Base-by-base conservation (phyloP, 2,329 filamentous ascomycete genomes). In the Drechslerella dactyloides region DNA sequence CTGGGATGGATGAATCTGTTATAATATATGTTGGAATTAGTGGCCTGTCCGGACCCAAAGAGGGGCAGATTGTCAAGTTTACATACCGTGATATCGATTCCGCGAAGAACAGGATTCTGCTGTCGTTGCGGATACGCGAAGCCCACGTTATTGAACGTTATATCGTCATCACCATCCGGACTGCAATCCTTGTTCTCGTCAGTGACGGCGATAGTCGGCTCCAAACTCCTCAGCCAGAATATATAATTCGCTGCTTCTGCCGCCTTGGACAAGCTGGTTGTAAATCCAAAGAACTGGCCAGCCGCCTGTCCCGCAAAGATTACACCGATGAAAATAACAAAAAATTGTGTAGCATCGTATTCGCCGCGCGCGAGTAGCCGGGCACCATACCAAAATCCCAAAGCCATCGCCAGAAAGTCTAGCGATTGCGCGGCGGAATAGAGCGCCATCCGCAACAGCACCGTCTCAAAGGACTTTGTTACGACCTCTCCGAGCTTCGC, bases 311-410 rank as follows among this genome's bases (percentile, higher is more conserved):
- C 69, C 1, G 69, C 62, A 27, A 68, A 73, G 5, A 68, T 73
- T 0, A 73, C 52, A 42, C 69, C 69, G 15, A 66, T 62, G 44
- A 73, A 66, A n/a, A 66, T 68, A 27, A 87, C 82, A 78, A 87
- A 89, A 80, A 88, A 88, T 59, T 86, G 85, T 74, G 85, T 84
- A 21, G 85, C 80, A 59, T 76, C 78, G 77, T 86, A 86, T 75
- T 87, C 83, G 30, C 80, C 77, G 10, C 79, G 79, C 1, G 79
- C 82, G 58, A 87, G 82, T 1, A 87, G 80, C 0, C 80, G 83
- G 33, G 84, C 84, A 60, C 85, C 85, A 64, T 86, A 87, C 85
- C 85, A 88, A 78, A 87, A 87, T 11, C 84, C 85, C 13, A 88
- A 82, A 0, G 86, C 85, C 66, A 85, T 83, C 70, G 84, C 85